Conservation (phyloP, 345 rosid species). For the Clarkia xantiana region DNA sequence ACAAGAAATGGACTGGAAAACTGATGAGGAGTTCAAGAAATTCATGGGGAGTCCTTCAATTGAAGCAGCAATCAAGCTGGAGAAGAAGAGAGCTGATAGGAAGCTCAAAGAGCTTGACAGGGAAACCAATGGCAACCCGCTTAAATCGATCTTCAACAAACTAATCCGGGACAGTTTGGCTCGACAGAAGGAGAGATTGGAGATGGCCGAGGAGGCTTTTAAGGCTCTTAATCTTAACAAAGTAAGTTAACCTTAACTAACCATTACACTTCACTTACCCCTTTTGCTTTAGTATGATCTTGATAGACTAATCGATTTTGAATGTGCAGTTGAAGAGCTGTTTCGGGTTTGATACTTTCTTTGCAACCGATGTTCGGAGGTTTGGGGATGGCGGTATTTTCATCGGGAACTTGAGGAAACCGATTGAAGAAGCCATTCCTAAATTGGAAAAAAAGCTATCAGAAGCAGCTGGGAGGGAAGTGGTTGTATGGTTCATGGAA, state of each 20-base stretch:
- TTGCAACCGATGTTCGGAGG: conserved; percentile 79
- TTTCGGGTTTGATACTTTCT: conserved; percentile 78
- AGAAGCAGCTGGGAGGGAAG: conserved; percentile 75
- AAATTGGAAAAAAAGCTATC: conserved; percentile 71
- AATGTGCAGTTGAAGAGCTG: conserved; percentile 59
- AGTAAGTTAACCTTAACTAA: conserved; percentile 22
- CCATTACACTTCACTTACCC: too few relatives aligned
- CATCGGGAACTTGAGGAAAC: conserved; percentile 68
- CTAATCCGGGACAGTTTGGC: conserved; percentile 46
- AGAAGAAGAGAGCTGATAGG: conserved; percentile 86
- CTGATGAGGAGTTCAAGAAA: conserved; percentile 85
- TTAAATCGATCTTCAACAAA: conserved; percentile 40
- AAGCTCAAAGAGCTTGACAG: conserved; percentile 72
- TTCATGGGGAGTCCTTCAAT: conserved; percentile 95
- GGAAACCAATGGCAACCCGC: conserved; percentile 37
- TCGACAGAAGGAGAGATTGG: conserved; percentile 68
- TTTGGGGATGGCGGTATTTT: conserved; percentile 96
- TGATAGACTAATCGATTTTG: background rate
- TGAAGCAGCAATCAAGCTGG: conserved; percentile 91
- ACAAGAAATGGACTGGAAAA: conserved; percentile 89
- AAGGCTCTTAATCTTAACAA: conserved; percentile 88
- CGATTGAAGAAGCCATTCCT: conserved; percentile 70
- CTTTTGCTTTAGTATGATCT: background rate
- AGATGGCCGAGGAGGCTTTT: conserved; percentile 71
- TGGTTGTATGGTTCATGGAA: conserved; percentile 91